Percentiles rank a stretch among this genome's conserved stretches.
Conservation (phyloP, 768 basidiomycete species). For the Tricholoma saponaceum region DNA sequence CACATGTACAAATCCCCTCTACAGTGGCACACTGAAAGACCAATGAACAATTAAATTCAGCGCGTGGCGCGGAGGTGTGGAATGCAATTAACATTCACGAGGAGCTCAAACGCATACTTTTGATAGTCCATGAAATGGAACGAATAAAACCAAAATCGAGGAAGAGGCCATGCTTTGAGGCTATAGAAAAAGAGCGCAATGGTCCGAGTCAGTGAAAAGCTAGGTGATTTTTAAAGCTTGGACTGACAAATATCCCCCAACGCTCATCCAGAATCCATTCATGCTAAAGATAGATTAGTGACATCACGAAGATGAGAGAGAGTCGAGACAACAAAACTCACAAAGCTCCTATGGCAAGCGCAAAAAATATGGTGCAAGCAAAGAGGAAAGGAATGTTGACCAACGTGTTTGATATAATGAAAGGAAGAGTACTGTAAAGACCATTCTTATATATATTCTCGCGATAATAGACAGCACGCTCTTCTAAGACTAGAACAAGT, state of each 20-base stretch:
- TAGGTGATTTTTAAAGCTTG: too few relatives aligned
- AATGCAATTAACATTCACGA: slow-evolving; percentile 28
- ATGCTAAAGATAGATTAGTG: too few relatives aligned
- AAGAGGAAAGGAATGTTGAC: slow-evolving; percentile 52
- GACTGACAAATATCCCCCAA: too few relatives aligned
- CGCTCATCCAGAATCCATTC: slow-evolving; percentile 58
- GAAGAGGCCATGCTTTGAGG: slow-evolving; percentile 50
- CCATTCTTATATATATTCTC: slow-evolving; percentile 59
- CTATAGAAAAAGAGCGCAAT: slow-evolving; percentile 24
- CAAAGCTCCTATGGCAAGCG: slow-evolving; percentile 52
- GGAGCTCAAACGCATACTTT: slow-evolving; percentile 37
- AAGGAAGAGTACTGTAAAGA: slow-evolving; percentile 49
- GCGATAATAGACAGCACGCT: slow-evolving; percentile 51
- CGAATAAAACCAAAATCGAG: too few relatives aligned
- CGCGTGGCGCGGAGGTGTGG: neutral
- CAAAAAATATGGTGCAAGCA: too few relatives aligned
- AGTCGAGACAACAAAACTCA: slow-evolving; percentile 10
- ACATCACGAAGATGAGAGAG: neutral
- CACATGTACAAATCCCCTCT: slow-evolving; percentile 39
- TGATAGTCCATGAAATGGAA: slow-evolving; percentile 56
- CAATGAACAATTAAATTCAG: too few relatives aligned
- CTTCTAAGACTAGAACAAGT: slow-evolving; percentile 45
- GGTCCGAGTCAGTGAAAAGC: neutral
- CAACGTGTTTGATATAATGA: slow-evolving; percentile 50
- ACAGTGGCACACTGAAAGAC: slow-evolving; percentile 36